phyloP scores from a whole-genome alignment of 2,329 filamentous ascomycete species.

The Myriosclerotinia curreyana region DNA sequence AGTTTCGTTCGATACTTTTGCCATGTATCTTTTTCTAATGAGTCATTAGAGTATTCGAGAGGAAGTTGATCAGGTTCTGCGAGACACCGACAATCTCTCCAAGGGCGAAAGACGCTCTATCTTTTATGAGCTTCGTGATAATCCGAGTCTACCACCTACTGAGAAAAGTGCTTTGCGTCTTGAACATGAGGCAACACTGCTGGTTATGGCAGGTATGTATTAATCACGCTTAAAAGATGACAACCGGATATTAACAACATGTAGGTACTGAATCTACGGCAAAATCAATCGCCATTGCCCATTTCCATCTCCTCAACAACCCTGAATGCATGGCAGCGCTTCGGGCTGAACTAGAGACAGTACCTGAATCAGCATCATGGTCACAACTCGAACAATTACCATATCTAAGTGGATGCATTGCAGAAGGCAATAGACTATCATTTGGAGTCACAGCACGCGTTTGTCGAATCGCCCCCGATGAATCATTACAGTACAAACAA shows the following conservation, averaged over 20 bases:
- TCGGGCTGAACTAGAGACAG: slow-evolving; percentile 38
- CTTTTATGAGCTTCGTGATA: slow-evolving; percentile 14
- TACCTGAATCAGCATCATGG: slow-evolving; percentile 20
- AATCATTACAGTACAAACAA: slow-evolving; percentile 15
- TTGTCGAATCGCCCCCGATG: slow-evolving; percentile 29
- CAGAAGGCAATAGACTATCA: slow-evolving; percentile 37
- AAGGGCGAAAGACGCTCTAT: slow-evolving; percentile 20
- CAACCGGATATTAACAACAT: not conserved
- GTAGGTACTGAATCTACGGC: not conserved
- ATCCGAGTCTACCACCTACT: slow-evolving; percentile 17
- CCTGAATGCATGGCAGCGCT: slow-evolving; percentile 36
- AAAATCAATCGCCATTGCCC: not conserved
- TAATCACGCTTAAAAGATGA: not conserved
- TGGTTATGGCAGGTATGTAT: slow-evolving; percentile 36
- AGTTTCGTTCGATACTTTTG: not conserved
- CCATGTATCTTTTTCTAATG: too few relatives aligned
- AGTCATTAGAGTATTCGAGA: slow-evolving; percentile 11
- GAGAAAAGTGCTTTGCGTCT: slow-evolving; percentile 40
- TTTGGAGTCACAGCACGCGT: slow-evolving; percentile 37
- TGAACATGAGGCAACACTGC: slow-evolving; percentile 37
- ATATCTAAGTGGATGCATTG: slow-evolving; percentile 36
- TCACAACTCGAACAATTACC: slow-evolving; percentile 32
- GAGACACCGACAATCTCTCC: not conserved
- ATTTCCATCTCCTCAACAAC: slow-evolving; percentile 36
- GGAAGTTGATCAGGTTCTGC: not conserved